Evolutionary conservation across 257 asterid genomes (phyloP), one percentile per base, ranked within the genome.

Genomic region (Ballota nigra): DNA sequence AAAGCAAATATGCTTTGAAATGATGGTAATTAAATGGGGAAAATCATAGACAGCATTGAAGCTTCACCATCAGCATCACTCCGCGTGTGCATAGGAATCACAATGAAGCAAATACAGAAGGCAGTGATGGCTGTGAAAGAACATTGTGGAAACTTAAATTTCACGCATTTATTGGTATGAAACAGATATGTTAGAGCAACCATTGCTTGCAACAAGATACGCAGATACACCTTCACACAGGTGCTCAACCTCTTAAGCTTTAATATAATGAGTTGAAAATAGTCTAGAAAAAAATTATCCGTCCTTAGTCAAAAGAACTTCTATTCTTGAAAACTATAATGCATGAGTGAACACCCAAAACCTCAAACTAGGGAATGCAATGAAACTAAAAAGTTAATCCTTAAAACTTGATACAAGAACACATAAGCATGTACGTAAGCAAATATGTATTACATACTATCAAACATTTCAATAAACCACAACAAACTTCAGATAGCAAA

Each of bases 131-230:
- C 19, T 5, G n/a, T 18, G 49, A 26, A 58, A 34, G 18, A 18
- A 23, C 38, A 33, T 5, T 53, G 26, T 11, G 8, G 29, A 41
- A 74, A 20, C 20, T 26, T 49, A 16, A 28, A 3, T 9, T n/a
- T 36, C 6, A 68, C 5, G 60, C 52, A 4, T 69, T 23, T 78
- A 26, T 74, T 49, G 29, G 53, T 7, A 49, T 13, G 19, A 64
- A 73, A 63, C 22, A 20, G 31, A 64, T 69, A 34, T 51, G 19
- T 15, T 18, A 6, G 1, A 57, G 80, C 70, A 75, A 41, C 22
- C 58, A 55, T 20, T 26, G 23, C 61, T 15, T 47, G 75, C 72
- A 57, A 70, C 47, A 66, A 43, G 58, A 61, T 29, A 45, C 36
- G 55, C 58, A 63, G 60, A 31, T 63, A 55, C 61, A 36, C 62